These are phyloP conservation scores for Astrothelium subdiscretum DNA, from an alignment of 495 filamentous ascomycete species.

Conservation along the genomic window DNA sequence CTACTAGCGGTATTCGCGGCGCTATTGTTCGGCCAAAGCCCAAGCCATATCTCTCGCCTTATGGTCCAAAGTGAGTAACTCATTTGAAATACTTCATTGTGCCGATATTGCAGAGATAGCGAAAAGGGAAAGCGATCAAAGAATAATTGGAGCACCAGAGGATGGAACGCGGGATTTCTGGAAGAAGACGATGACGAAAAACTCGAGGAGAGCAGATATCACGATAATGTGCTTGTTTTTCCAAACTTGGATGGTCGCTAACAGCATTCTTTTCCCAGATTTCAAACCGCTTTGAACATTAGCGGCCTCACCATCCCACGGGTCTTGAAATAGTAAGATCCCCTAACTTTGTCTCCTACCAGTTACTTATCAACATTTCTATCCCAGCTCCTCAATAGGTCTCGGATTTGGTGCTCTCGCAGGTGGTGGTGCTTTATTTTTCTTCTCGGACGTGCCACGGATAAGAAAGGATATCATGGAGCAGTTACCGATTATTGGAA, in stretches of 20 bases:
- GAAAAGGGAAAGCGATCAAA: not conserved
- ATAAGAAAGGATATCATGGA: slow-evolving; percentile 53
- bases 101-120: not conserved
- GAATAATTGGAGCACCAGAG: not conserved
- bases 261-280: not conserved
- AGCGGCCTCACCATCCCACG: not conserved
- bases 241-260: not conserved
- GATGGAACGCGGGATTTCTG: no score
- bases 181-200: no score
- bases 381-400: slow-evolving; percentile 23
- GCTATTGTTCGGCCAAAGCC: not conserved
- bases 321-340: not conserved
- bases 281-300: not conserved
- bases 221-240: not conserved
- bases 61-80: not conserved
- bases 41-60: not conserved
- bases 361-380: not conserved
- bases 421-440: slow-evolving; percentile 54
- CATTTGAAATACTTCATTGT: no score
- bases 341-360: not conserved
- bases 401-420: slow-evolving; percentile 49
- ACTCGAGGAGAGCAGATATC: not conserved
- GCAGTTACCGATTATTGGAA: slow-evolving; percentile 48
- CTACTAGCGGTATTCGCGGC: not conserved
- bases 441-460: slow-evolving; percentile 59